These are phyloP conservation scores for Bromus sterilis DNA, from an alignment of 176 grass and related monocot species.

Conservation along the genomic window DNA sequence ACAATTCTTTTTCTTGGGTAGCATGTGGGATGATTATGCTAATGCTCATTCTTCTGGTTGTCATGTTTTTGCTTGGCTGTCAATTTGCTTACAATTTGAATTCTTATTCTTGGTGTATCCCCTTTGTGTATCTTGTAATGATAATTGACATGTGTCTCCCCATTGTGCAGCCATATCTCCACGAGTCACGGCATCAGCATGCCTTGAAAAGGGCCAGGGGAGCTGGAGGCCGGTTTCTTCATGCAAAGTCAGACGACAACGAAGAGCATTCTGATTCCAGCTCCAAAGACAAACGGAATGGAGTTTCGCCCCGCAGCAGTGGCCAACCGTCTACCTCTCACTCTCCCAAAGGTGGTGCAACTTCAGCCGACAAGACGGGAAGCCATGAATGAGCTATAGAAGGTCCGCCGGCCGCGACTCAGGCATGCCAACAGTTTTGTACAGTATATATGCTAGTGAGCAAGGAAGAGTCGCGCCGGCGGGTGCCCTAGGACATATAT, in stretches of 20 bases:
- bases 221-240: constrained; percentile 58
- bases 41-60: not conserved
- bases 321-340: constrained; percentile 18
- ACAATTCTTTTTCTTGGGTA: not conserved
- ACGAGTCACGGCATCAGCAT: constrained; percentile 63
- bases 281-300: constrained; percentile 26
- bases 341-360: constrained; percentile 6
- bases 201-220: constrained; percentile 64
- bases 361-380: constrained; percentile 8
- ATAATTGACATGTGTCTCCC: not conserved
- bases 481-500: constrained; percentile 28
- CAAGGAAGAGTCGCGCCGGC: not conserved
- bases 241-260: constrained; percentile 43
- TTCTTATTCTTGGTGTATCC: not conserved
- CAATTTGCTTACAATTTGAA: too few species aligned
- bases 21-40: not conserved
- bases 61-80: not conserved
- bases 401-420: not conserved
- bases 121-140: not conserved
- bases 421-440: constrained; percentile 21
- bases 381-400: not conserved
- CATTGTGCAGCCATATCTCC: constrained; percentile 51
- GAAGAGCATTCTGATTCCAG: constrained; percentile 44
- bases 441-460: constrained; percentile 32
- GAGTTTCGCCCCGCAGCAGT: not conserved